Conservation (phyloP, 768 basidiomycete genomes). For the Psilocybe azurescens region DNA sequence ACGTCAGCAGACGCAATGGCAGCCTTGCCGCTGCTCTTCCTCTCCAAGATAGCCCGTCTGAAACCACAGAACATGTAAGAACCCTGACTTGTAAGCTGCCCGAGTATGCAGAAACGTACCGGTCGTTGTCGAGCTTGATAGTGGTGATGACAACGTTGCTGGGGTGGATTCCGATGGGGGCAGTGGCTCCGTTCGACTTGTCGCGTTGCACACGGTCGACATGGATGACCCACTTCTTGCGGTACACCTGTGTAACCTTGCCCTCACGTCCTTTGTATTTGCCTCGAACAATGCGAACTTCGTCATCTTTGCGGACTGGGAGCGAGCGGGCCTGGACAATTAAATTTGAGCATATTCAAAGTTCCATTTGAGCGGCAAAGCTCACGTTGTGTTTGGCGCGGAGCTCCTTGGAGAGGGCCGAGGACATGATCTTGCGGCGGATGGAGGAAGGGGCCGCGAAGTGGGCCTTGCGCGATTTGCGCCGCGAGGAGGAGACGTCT, state of each 20-base stretch:
- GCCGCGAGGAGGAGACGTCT: constrained; percentile 93
- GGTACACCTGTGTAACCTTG: constrained; percentile 96
- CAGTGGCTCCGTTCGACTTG: constrained; percentile 95
- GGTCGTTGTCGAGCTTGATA: constrained; percentile 93
- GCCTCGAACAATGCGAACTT: constrained; percentile 95
- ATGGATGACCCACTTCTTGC: constrained; percentile 99
- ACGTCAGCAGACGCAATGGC: constrained; percentile 59
- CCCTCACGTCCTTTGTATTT: constrained; percentile 99
- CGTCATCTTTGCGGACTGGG: constrained; percentile 97
- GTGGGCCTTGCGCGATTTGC: constrained; percentile 99
- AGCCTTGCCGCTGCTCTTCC: constrained; percentile 86
- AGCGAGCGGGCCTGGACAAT: constrained; percentile 77
- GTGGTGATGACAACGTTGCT: constrained; percentile 95
- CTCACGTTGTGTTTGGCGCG: constrained; percentile 89
- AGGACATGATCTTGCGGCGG: constrained; percentile 98
- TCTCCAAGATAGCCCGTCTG: constrained; percentile 85
- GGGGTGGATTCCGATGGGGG: constrained; percentile 94
- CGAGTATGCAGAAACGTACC: constrained; percentile 44
- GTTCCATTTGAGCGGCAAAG: constrained; percentile 16
- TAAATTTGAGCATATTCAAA: constrained; percentile 7
- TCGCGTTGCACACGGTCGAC: constrained; percentile 98
- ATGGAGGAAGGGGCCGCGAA: constrained; percentile 94
- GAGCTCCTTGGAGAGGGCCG: constrained; percentile 94
- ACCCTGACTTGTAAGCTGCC: neutral
- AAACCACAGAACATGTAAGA: constrained; percentile 4